phyloP scores from a whole-genome alignment of 208 protist species.

The Crithidia acanthocephali region DNA sequence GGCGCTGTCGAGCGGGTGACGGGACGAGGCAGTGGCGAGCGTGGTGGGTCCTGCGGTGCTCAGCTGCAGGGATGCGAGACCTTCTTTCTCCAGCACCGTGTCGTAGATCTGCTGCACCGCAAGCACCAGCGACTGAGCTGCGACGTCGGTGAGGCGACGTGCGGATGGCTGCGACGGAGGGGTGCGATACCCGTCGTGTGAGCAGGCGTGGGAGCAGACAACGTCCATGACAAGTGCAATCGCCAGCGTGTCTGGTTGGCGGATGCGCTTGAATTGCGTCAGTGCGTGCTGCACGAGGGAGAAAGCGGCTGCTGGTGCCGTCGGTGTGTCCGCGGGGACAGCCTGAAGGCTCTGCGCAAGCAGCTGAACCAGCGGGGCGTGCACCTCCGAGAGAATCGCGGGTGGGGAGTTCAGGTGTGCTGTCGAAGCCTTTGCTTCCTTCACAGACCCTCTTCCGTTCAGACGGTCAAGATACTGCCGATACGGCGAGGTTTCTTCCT shows the following conservation, averaged over 20 bases:
- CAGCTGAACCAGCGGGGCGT: slow-evolving; percentile 15
- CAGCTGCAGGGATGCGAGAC: slow-evolving; percentile 19
- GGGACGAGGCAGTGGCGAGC: not conserved
- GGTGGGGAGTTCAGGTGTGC: not conserved
- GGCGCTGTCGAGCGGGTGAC: not conserved
- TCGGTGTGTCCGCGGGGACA: not conserved
- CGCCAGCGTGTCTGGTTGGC: slow-evolving; percentile 45
- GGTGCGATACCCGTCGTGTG: too few relatives aligned
- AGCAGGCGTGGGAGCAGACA: not conserved
- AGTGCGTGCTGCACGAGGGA: slow-evolving; percentile 22
- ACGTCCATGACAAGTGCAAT: slow-evolving; percentile 49
- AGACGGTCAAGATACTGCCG: slow-evolving; percentile 10
- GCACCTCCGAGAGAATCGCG: not conserved
- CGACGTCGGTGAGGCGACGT: slow-evolving; percentile 1
- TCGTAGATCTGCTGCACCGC: slow-evolving; percentile 22
- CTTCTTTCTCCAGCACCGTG: slow-evolving; percentile 13
- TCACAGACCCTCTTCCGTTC: not conserved
- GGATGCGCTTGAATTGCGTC: slow-evolving; percentile 29
- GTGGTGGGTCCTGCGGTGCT: not conserved
- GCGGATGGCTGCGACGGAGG: not conserved
- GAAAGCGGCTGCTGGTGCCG: not conserved
- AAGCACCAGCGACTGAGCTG: slow-evolving; percentile 10
- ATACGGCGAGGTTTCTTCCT: slow-evolving; percentile 23
- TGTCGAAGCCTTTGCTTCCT: not conserved
- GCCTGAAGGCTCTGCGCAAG: slow-evolving; percentile 3